Conservation (phyloP, 2,329 filamentous ascomycete genomes). For the Dryadomyces sulphureus region DNA sequence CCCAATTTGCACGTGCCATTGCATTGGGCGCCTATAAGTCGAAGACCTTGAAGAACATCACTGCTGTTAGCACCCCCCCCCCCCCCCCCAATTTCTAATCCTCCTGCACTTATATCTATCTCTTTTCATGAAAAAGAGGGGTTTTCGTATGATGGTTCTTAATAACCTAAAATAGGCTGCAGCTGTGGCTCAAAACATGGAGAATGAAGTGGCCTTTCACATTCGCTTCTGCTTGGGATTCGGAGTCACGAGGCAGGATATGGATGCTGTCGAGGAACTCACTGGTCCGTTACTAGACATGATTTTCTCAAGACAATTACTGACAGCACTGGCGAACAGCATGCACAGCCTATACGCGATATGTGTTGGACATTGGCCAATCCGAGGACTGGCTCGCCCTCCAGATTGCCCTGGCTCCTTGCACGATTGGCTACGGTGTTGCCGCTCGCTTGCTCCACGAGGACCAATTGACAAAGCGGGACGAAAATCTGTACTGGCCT, state of each 20-base stretch:
- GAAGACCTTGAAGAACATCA: constrained; percentile 57
- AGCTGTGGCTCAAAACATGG: constrained; percentile 60
- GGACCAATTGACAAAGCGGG: constrained; percentile 43
- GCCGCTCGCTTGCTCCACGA: constrained; percentile 58
- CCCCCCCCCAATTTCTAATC: no score
- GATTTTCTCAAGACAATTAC: not conserved
- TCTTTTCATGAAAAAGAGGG: not conserved
- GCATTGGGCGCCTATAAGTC: constrained; percentile 77
- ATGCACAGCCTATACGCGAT: constrained; percentile 25
- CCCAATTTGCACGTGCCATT: constrained; percentile 79
- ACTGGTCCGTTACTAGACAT: constrained; percentile 36
- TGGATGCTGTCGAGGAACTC: constrained; percentile 59
- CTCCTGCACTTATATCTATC: not conserved
- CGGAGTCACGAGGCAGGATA: constrained; percentile 57
- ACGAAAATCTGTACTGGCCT: constrained; percentile 65
- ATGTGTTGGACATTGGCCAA: constrained; percentile 71
- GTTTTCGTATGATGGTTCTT: not conserved
- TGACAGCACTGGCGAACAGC: constrained; percentile 14
- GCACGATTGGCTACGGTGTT: constrained; percentile 74
- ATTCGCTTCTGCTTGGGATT: constrained; percentile 70
- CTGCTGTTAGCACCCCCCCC: constrained; percentile 49
- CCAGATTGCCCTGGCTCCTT: constrained; percentile 73
- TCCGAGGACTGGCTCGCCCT: constrained; percentile 80
- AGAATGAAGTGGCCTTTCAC: constrained; percentile 69
- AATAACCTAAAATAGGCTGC: constrained; percentile 11